These are phyloP conservation scores for Fonsecaea monophora DNA, from an alignment of 2,329 filamentous ascomycete genomes.

Conservation along the genomic window DNA sequence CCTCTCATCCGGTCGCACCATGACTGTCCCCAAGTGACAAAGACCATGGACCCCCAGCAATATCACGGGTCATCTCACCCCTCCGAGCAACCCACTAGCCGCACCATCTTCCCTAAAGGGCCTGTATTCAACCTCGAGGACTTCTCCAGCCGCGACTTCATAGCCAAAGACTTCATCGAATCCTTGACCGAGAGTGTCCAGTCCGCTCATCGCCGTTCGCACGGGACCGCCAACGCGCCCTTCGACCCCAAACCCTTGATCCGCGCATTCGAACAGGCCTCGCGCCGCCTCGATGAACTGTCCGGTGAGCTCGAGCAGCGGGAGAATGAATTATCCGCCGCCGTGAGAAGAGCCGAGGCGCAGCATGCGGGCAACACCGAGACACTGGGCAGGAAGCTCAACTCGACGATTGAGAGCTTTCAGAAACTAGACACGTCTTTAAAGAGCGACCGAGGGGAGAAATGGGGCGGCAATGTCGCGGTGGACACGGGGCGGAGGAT, in stretches of 20 bases:
- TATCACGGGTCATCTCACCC: conserved; percentile 24
- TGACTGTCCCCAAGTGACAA: conserved; percentile 5
- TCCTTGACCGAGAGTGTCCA: conserved; percentile 84
- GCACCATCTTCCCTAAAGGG: conserved; percentile 76
- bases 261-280: conserved; percentile 82
- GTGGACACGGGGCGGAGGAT: conserved; percentile 93
- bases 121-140: conserved; percentile 87
- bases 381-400: conserved; percentile 84
- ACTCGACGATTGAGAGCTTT: conserved; percentile 90
- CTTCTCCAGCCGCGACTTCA: conserved; percentile 90
- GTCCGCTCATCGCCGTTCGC: conserved; percentile 78
- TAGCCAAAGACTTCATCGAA: conserved; percentile 97
- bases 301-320: conserved; percentile 83
- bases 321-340: conserved; percentile 88
- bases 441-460: conserved; percentile 55
- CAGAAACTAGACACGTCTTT: conserved; percentile 85
- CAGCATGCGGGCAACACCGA: conserved; percentile 92
- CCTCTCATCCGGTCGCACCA: neutral
- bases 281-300: conserved; percentile 58
- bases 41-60: conserved; percentile 31
- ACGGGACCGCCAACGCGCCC: conserved; percentile 50
- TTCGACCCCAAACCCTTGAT: conserved; percentile 98
- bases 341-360: conserved; percentile 86
- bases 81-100: conserved; percentile 49
- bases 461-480: conserved; percentile 78